A percentile compares a stretch with the other conserved stretches of the same genome.
phyloP scores from a whole-genome alignment of 768 basidiomycete genomes.

The Boletellus ananiceps region DNA sequence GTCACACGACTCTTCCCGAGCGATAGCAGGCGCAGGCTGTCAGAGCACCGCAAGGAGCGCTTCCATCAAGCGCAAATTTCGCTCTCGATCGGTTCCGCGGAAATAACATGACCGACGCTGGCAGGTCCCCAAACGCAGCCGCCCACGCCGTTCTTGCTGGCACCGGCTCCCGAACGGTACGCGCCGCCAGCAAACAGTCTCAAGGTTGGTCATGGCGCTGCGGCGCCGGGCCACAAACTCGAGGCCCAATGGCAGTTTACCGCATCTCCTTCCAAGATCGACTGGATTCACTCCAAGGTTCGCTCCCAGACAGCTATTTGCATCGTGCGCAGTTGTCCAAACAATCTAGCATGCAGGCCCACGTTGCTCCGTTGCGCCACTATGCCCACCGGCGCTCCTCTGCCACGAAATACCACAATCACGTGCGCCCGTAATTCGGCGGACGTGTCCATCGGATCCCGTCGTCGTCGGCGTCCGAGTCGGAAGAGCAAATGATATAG shows the following conservation, averaged over 20 bases:
- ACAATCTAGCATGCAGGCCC: too few species aligned
- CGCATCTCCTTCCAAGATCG: neutral
- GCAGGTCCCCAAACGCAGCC: neutral
- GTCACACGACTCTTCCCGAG: too few species aligned
- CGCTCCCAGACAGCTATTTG: too few species aligned
- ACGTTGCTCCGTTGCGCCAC: neutral
- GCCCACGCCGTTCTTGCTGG: neutral
- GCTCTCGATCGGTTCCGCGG: neutral
- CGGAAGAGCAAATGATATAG: too few species aligned
- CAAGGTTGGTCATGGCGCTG: too few species aligned
- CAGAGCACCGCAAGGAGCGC: neutral
- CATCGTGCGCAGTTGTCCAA: too few species aligned
- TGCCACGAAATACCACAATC: constrained; percentile 4
- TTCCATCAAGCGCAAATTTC: neutral
- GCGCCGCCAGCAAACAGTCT: neutral
- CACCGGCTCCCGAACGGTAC: neutral
- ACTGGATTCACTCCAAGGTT: neutral
- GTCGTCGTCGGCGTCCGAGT: too few species aligned
- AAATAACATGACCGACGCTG: neutral
- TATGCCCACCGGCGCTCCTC: neutral
- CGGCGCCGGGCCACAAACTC: neutral
- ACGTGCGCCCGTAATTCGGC: neutral
- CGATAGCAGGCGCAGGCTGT: too few species aligned
- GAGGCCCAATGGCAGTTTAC: constrained; percentile 14
- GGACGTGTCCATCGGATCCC: too few species aligned